A percentile compares a stretch with the other conserved stretches of the same genome.
Evolutionary conservation across 2,329 filamentous ascomycete genomes (phyloP).

Genomic region (Aureobasidium sp.): DNA sequence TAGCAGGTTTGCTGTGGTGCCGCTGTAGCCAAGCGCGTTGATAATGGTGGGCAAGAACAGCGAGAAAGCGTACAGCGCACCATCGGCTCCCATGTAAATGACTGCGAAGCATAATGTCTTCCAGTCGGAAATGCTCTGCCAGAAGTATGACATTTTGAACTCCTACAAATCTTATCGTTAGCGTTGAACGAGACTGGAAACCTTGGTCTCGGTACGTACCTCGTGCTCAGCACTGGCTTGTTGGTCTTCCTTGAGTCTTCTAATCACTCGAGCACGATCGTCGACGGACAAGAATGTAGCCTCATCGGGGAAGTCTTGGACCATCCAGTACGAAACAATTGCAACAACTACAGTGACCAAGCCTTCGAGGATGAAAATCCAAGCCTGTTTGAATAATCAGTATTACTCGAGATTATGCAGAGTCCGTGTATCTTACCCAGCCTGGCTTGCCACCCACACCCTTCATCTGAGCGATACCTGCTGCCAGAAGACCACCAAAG

Average conservation of each 20-base stretch:
- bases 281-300: conserved; percentile 62
- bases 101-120: conserved; percentile 72
- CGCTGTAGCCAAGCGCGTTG: conserved; percentile 49
- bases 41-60: conserved; percentile 79
- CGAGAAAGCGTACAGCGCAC: conserved; percentile 67
- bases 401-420: not conserved
- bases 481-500: conserved; percentile 67
- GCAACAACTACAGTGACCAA: conserved; percentile 63
- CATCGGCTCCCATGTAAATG: conserved; percentile 68
- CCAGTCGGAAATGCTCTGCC: conserved; percentile 69
- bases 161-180: conserved; percentile 27
- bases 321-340: conserved; percentile 64
- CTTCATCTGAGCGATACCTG: conserved; percentile 63
- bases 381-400: conserved; percentile 21
- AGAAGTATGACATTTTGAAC: conserved; percentile 67
- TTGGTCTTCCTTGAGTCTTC: conserved; percentile 62
- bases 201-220: not conserved
- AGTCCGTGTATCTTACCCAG: conserved; percentile 20
- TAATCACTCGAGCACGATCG: conserved; percentile 66
- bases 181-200: not conserved
- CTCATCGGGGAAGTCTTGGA: conserved; percentile 74
- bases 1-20: conserved; percentile 62
- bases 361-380: conserved; percentile 51
- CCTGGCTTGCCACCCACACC: conserved; percentile 45
- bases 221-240: conserved; percentile 71